Conservation (phyloP, 1,284 basidiomycete species). For the Cryptococcus jaspeensis region DNA sequence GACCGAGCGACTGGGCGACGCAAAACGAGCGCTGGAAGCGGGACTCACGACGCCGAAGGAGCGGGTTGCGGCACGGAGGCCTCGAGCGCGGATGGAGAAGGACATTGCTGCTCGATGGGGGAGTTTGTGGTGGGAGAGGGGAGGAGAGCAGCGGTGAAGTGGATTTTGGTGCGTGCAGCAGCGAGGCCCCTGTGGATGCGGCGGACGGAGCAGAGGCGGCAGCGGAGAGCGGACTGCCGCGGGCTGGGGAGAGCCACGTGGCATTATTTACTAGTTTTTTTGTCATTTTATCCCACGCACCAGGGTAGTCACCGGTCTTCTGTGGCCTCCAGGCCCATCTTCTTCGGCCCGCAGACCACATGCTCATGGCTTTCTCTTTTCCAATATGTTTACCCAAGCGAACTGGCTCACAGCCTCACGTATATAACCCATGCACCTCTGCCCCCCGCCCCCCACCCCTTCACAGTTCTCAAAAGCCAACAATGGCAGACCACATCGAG, state of each 20-base stretch:
- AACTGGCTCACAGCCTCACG: too few species aligned
- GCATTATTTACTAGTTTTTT: conserved; percentile 10
- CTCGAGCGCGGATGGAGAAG: conserved; percentile 17
- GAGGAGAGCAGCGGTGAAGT: background rate
- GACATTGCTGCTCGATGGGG: conserved; percentile 10
- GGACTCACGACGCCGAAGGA: conserved; percentile 15
- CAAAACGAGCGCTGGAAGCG: background rate
- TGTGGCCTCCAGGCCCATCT: background rate
- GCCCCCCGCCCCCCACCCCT: too few species aligned
- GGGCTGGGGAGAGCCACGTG: conserved; percentile 13
- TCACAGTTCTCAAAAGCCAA: too few species aligned
- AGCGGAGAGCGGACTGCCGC: conserved; percentile 10
- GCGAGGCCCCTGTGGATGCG: background rate
- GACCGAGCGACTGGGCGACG: too few species aligned
- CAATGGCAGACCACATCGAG: too few species aligned
- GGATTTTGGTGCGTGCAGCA: background rate
- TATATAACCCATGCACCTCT: too few species aligned
- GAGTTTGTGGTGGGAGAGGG: background rate
- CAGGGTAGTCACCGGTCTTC: background rate
- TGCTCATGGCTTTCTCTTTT: background rate
- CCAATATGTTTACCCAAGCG: background rate
- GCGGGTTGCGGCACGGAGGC: conserved; percentile 15
- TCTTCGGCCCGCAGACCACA: background rate
- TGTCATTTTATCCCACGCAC: conserved; percentile 9
- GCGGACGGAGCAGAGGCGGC: background rate